Percentiles rank a stretch among this genome's conserved stretches.
Evolutionary conservation across 768 basidiomycete species (phyloP).

Genomic region (Saitozyma podzolica): DNA sequence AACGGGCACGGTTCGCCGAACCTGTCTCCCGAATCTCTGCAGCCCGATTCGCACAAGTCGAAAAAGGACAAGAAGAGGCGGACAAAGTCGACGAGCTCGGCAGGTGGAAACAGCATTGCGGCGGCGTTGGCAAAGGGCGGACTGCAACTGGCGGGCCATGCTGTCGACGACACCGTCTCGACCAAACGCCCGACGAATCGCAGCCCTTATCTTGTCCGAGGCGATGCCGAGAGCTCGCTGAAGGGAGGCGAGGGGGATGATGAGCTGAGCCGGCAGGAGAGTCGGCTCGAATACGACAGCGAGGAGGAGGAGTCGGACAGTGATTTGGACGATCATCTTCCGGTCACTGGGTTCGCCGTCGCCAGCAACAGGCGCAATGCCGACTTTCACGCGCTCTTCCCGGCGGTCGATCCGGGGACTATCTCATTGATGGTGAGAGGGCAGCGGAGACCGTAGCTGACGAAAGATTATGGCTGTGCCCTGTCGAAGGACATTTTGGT

Average conservation of each 20-base stretch:
- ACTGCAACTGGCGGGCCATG: conserved; percentile 18
- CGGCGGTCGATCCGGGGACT: conserved; percentile 90
- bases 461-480: conserved; percentile 94
- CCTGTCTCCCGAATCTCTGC: not conserved
- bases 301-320: conserved; percentile 52
- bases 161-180: conserved; percentile 16
- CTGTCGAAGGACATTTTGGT: conserved; percentile 93
- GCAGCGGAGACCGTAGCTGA: not conserved
- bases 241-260: conserved; percentile 8
- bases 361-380: conserved; percentile 91
- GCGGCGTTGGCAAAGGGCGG: conserved; percentile 28
- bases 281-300: conserved; percentile 43
- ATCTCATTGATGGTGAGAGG: conserved; percentile 86
- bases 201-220: conserved; percentile 28
- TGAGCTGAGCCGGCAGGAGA: conserved; percentile 17
- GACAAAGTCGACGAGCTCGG: conserved; percentile 6
- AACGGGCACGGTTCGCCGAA: not conserved
- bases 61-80: conserved; percentile 10
- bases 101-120: conserved; percentile 7
- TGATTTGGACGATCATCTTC: conserved; percentile 73
- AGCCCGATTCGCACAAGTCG: not conserved
- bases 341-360: conserved; percentile 92
- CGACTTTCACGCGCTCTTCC: conserved; percentile 94
- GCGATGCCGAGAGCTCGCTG: conserved; percentile 17
- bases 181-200: conserved; percentile 1